Conservation (phyloP, 495 filamentous ascomycete species). For the Platismatia glauca region DNA sequence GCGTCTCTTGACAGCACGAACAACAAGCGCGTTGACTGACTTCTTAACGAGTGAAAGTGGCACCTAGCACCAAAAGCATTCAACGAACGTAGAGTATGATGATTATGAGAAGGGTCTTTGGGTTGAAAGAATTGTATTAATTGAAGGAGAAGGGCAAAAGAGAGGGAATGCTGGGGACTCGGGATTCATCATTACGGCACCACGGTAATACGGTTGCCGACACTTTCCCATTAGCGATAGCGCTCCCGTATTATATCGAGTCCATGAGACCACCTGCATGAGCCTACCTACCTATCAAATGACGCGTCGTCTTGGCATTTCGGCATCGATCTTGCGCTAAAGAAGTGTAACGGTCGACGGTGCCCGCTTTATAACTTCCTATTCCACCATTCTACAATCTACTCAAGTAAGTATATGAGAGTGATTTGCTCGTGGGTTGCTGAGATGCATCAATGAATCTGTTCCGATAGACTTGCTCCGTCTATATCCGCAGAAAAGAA, state of each 20-base stretch:
- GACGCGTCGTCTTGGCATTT: neutral
- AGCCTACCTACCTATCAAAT: too few relatives aligned
- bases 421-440: too few relatives aligned
- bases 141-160: neutral
- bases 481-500: too few relatives aligned
- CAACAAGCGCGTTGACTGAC: constrained; percentile 4
- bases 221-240: neutral
- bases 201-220: too few relatives aligned
- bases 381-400: too few relatives aligned
- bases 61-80: constrained; percentile 41
- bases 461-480: too few relatives aligned
- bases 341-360: neutral
- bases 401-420: too few relatives aligned
- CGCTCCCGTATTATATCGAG: neutral
- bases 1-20: neutral
- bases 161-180: neutral
- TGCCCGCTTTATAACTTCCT: too few relatives aligned
- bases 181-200: too few relatives aligned
- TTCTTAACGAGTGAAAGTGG: constrained; percentile 52
- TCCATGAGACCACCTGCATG: too few relatives aligned
- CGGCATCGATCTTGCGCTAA: neutral
- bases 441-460: too few relatives aligned
- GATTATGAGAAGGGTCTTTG: constrained; percentile 8
- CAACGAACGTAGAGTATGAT: constrained; percentile 17
- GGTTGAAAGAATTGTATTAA: neutral